Conservation (phyloP, 1,139 yeast genomes). For the Candida glucosophila region DNA sequence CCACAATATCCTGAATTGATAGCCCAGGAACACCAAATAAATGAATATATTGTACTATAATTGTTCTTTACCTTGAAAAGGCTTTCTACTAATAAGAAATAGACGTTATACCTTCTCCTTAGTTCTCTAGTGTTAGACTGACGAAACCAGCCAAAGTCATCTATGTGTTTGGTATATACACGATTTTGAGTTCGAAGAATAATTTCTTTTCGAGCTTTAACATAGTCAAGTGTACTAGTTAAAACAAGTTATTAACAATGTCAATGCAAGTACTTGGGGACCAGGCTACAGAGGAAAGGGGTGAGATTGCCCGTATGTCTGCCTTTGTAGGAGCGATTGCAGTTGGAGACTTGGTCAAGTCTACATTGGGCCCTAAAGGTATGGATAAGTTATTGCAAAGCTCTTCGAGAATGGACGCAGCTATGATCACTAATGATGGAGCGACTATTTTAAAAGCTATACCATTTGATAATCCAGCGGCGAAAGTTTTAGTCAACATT, state of each 20-base stretch:
- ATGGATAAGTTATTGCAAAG: conserved; percentile 94
- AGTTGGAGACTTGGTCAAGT: conserved; percentile 92
- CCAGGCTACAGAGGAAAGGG: conserved; percentile 95
- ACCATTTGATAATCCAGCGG: conserved; percentile 97
- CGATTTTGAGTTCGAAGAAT: too few species aligned
- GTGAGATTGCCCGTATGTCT: conserved; percentile 94
- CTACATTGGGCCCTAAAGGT: conserved; percentile 96
- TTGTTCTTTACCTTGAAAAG: too few species aligned
- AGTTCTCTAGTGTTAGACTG: too few species aligned
- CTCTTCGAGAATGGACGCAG: conserved; percentile 62
- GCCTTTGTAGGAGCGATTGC: conserved; percentile 99
- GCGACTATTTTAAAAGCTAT: conserved; percentile 93
- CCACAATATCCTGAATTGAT: too few species aligned
- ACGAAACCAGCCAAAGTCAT: too few species aligned
- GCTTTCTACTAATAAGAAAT: too few species aligned
- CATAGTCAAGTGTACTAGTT: neutral
- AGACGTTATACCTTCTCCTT: too few species aligned
- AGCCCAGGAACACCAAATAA: too few species aligned
- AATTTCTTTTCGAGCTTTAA: too few species aligned
- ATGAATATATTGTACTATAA: too few species aligned
- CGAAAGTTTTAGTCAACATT: conserved; percentile 90
- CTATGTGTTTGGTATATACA: too few species aligned
- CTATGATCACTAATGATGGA: conserved; percentile 93
- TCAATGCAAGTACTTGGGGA: conserved; percentile 93
- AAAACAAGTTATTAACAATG: conserved; percentile 19